Conservation (phyloP, 2,329 filamentous ascomycete genomes). For the Cordyceps farinosa region DNA sequence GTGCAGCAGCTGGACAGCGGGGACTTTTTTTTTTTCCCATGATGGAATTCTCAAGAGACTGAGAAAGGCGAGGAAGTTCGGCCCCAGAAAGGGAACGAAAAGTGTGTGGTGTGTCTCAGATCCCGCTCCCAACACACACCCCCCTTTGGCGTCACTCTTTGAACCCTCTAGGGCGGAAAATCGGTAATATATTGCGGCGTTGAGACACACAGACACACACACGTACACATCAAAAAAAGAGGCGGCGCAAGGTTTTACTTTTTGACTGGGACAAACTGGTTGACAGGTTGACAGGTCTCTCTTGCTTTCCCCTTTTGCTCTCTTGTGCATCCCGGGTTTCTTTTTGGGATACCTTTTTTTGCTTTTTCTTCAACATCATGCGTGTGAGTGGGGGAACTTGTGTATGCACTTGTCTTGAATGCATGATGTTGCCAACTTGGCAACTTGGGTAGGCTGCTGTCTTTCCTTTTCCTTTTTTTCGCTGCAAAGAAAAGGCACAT, state of each 20-base stretch:
- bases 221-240: too few relatives aligned
- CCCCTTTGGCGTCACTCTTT: not conserved
- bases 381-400: not conserved
- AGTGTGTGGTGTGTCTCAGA: slow-evolving; percentile 3
- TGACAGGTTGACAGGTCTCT: not conserved
- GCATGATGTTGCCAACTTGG: not conserved
- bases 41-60: not conserved
- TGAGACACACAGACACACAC: not conserved
- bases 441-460: not conserved
- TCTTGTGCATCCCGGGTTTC: not conserved
- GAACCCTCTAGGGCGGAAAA: not conserved
- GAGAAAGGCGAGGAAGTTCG: not conserved
- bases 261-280: slow-evolving; percentile 7
- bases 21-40: not conserved
- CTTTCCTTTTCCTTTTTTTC: not conserved
- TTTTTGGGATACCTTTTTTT: not conserved
- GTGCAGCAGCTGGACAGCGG: not conserved
- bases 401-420: not conserved
- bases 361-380: slow-evolving; percentile 5
- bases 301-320: not conserved
- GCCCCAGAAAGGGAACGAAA: not conserved
- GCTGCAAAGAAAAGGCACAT: not conserved
- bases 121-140: not conserved
- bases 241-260: not conserved
- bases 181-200: slow-evolving; percentile 1